A percentile compares a stretch with the other conserved stretches of the same genome.
Conservation (phyloP, 257 asterid species). For the Fraxinus excelsior region DNA sequence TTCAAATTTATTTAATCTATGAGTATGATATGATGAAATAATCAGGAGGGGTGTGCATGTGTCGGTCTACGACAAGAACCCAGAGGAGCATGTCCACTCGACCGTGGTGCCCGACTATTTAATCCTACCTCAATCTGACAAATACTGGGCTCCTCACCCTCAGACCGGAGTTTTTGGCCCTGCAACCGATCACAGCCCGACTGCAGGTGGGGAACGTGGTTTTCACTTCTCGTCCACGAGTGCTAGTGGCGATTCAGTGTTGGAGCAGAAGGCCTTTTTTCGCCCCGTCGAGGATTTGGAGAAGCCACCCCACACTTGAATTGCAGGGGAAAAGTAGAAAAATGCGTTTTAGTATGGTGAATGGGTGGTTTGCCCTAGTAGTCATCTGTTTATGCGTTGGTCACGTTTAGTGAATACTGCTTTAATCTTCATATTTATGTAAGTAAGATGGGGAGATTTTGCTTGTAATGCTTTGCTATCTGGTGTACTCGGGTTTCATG, state of each 20-base stretch:
- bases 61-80: constrained; percentile 81
- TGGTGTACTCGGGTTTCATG: too few relatives aligned
- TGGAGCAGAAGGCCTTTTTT: constrained; percentile 87
- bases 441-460: too few relatives aligned
- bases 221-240: constrained; percentile 18
- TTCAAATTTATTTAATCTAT: too few relatives aligned
- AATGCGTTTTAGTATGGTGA: neutral
- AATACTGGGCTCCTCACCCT: constrained; percentile 89
- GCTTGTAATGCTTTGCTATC: too few relatives aligned
- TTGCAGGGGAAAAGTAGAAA: constrained; percentile 5
- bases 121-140: constrained; percentile 43
- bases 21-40: too few relatives aligned
- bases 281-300: constrained; percentile 88
- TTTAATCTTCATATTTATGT: too few relatives aligned
- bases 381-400: neutral
- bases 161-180: constrained; percentile 88
- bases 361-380: neutral
- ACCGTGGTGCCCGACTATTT: constrained; percentile 60
- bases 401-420: constrained; percentile 13
- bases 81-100: constrained; percentile 55
- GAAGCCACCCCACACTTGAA: constrained; percentile 56
- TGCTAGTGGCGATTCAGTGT: constrained; percentile 43
- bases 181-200: constrained; percentile 37
- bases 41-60: constrained; percentile 70
- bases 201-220: constrained; percentile 26